A percentile compares a stretch with the other conserved stretches of the same genome.
Conservation (phyloP, 768 basidiomycete species). For the Pilatotrama ljubarskyi region DNA sequence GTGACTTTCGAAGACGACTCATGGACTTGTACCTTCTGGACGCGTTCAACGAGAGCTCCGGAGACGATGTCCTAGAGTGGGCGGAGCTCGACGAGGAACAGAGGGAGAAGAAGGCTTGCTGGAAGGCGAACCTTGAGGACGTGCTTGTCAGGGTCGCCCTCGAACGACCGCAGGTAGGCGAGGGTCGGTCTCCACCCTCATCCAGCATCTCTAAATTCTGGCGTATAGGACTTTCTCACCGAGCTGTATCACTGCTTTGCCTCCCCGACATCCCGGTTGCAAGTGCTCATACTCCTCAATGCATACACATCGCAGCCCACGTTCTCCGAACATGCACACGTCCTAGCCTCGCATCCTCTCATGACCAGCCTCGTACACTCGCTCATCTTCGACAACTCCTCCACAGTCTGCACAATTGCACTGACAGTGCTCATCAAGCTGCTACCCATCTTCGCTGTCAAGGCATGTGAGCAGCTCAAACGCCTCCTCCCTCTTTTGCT, state of each 20-base stretch:
- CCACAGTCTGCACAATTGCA: conserved; percentile 64
- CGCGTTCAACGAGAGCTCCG: conserved; percentile 73
- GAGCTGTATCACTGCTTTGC: conserved; percentile 66
- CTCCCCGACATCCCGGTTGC: conserved; percentile 61
- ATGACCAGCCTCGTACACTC: conserved; percentile 66
- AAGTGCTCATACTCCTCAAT: conserved; percentile 68
- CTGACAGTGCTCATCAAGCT: conserved; percentile 67
- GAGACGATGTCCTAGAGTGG: conserved; percentile 74
- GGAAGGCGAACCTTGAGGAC: conserved; percentile 82
- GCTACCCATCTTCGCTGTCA: conserved; percentile 72
- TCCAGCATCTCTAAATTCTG: conserved; percentile 3
- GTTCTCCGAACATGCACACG: conserved; percentile 46
- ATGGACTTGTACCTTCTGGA: conserved; percentile 78
- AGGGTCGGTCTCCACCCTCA: neutral
- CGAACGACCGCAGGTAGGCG: conserved; percentile 61
- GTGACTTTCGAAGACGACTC: conserved; percentile 66
- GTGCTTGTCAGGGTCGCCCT: conserved; percentile 66
- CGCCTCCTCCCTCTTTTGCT: conserved; percentile 63
- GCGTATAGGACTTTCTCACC: conserved; percentile 62
- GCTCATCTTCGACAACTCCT: conserved; percentile 72
- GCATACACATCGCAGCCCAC: conserved; percentile 54
- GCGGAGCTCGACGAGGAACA: conserved; percentile 63
- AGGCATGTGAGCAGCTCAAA: conserved; percentile 57
- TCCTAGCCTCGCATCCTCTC: conserved; percentile 62
- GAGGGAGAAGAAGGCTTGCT: conserved; percentile 56